phyloP scores from a whole-genome alignment of 2,329 filamentous ascomycete genomes.

The Pseudopyrenochaeta lycopersici region DNA sequence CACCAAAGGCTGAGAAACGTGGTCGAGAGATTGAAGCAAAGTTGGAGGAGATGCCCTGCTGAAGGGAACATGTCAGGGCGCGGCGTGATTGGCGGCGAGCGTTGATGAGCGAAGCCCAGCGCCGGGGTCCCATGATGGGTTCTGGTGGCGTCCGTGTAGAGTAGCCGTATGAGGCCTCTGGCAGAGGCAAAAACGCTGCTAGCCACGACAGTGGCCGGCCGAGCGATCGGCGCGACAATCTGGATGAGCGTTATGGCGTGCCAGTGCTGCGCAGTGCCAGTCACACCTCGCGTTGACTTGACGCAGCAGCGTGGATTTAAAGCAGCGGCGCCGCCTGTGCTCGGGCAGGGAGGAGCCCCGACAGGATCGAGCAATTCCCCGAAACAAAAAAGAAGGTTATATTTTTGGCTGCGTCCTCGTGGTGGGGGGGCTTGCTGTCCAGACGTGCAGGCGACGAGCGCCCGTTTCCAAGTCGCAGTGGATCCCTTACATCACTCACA shows the following conservation, averaged over 20 bases:
- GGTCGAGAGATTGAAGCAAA: slow-evolving; percentile 29
- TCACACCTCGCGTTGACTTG: background rate
- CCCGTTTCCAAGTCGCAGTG: slow-evolving; percentile 15
- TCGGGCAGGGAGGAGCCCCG: too few relatives aligned
- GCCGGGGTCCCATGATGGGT: slow-evolving; percentile 19
- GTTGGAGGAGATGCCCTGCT: slow-evolving; percentile 8
- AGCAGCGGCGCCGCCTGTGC: too few relatives aligned
- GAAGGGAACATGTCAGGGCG: slow-evolving; percentile 9
- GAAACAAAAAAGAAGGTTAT: slow-evolving; percentile 23
- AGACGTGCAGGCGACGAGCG: background rate
- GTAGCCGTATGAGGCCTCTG: slow-evolving; percentile 16
- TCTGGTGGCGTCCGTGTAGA: slow-evolving; percentile 13
- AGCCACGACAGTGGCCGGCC: slow-evolving; percentile 5
- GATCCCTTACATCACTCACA: slow-evolving; percentile 21
- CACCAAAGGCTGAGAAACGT: slow-evolving; percentile 12
- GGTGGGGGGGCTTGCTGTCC: slow-evolving; percentile 5
- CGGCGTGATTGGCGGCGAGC: slow-evolving; percentile 16
- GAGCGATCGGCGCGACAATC: slow-evolving; percentile 13
- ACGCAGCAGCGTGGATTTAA: background rate
- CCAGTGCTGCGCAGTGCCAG: background rate
- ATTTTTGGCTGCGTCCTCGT: slow-evolving; percentile 29
- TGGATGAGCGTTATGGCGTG: slow-evolving; percentile 9
- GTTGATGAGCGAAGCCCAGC: slow-evolving; percentile 25
- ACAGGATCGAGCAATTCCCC: slow-evolving; percentile 20
- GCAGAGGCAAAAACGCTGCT: slow-evolving; percentile 2